Percentiles rank a stretch among this genome's conserved stretches.
Conservation (phyloP, 2,329 filamentous ascomycete genomes). For the Calonectria crousiana region DNA sequence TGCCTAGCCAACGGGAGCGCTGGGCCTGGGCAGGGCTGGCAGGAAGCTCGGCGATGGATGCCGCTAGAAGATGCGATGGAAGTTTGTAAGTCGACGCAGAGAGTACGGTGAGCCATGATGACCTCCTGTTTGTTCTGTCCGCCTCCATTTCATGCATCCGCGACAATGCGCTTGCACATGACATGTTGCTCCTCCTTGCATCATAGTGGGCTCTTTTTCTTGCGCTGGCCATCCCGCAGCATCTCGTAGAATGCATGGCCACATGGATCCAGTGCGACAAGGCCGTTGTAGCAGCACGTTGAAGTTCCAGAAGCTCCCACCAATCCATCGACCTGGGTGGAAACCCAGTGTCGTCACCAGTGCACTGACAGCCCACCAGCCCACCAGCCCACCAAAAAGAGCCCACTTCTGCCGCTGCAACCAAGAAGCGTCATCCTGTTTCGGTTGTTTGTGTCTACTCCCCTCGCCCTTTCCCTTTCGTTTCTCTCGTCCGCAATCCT, state of each 20-base stretch:
- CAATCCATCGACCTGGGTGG: slow-evolving; percentile 34
- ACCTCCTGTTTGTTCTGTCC: not conserved
- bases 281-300: not conserved
- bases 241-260: not conserved
- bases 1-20: slow-evolving; percentile 7
- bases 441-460: slow-evolving; percentile 3
- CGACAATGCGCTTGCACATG: not conserved
- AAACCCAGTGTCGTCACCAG: slow-evolving; percentile 36
- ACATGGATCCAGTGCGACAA: not conserved
- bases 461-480: slow-evolving; percentile 20
- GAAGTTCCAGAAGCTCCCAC: slow-evolving; percentile 45
- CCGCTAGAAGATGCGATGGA: slow-evolving; percentile 25
- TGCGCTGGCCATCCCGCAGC: not conserved
- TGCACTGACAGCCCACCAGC: slow-evolving; percentile 40
- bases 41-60: slow-evolving; percentile 12
- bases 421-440: slow-evolving; percentile 17
- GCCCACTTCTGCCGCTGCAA: slow-evolving; percentile 14
- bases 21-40: not conserved
- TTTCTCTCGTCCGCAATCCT: not conserved
- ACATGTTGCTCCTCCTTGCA: not conserved
- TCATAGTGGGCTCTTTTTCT: not conserved
- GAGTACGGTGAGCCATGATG: not conserved
- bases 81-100: slow-evolving; percentile 6
- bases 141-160: not conserved
- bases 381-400: slow-evolving; percentile 28